A percentile compares a stretch with the other conserved stretches of the same genome.
Evolutionary conservation across 2,329 filamentous ascomycete genomes (phyloP).

Genomic region (Drechslerella dactyloides): DNA sequence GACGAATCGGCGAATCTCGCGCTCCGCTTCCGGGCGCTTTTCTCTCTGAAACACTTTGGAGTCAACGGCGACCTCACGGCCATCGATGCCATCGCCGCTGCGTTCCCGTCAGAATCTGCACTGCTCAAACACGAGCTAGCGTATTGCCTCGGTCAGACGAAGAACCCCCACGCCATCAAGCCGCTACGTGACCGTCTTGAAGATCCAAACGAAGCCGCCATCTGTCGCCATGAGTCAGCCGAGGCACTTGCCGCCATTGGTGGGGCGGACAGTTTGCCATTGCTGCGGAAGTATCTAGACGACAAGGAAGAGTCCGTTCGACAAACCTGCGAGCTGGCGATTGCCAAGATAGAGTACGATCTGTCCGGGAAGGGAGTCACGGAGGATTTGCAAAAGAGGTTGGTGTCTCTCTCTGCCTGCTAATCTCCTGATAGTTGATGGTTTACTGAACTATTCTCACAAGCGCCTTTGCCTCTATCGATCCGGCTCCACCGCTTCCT

Average conservation of each 20-base stretch:
- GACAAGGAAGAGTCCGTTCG: constrained; percentile 77
- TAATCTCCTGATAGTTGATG: constrained; percentile 21
- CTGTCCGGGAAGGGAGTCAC: constrained; percentile 72
- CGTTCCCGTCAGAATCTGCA: constrained; percentile 81
- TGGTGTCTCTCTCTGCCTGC: constrained; percentile 47
- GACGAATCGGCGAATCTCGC: constrained; percentile 81
- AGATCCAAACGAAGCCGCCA: constrained; percentile 82
- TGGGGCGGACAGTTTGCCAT: constrained; percentile 72
- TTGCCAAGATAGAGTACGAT: constrained; percentile 93
- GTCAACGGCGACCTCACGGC: constrained; percentile 69
- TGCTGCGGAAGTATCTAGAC: constrained; percentile 77
- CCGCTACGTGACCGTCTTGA: constrained; percentile 77
- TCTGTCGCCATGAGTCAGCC: constrained; percentile 95
- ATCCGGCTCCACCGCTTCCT: constrained; percentile 88
- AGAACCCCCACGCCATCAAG: constrained; percentile 69
- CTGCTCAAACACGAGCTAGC: constrained; percentile 95
- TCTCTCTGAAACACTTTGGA: constrained; percentile 94
- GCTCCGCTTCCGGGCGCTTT: constrained; percentile 91
- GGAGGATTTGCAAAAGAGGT: constrained; percentile 85
- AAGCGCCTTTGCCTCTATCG: constrained; percentile 93
- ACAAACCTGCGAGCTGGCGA: constrained; percentile 96
- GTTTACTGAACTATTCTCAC: constrained; percentile 5
- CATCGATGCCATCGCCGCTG: constrained; percentile 84
- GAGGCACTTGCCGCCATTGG: constrained; percentile 91
- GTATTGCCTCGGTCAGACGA: constrained; percentile 93